A percentile compares a stretch with the other conserved stretches of the same genome.
These are phyloP conservation scores for Syzygium aqueum DNA, from an alignment of 345 rosid species.

Conservation along the genomic window DNA sequence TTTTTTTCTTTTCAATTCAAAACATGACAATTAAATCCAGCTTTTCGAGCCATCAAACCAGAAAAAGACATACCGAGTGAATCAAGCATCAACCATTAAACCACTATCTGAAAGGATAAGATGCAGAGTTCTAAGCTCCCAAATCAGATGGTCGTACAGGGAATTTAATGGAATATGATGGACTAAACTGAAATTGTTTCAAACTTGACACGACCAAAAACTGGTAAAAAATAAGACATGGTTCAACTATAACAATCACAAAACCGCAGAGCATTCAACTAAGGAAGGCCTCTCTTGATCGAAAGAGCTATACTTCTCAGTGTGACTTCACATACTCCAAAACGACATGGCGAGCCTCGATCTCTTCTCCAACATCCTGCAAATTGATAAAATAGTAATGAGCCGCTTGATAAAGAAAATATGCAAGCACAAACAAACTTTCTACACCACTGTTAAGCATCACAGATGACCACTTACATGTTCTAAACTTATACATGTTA, in stretches of 20 bases:
- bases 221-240: neutral
- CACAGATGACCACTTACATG: neutral
- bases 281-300: neutral
- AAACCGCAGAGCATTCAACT: neutral
- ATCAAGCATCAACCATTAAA: neutral
- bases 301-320: conserved; percentile 3
- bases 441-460: neutral
- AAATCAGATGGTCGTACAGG: neutral
- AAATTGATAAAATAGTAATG: neutral
- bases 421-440: neutral
- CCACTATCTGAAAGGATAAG: neutral
- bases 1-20: too few species aligned
- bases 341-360: conserved; percentile 38
- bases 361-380: conserved; percentile 64
- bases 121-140: neutral
- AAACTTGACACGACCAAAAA: neutral
- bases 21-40: too few species aligned
- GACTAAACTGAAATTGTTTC: neutral
- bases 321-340: conserved; percentile 41
- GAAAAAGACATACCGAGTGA: neutral
- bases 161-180: neutral
- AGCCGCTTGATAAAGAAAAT: neutral
- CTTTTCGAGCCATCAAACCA: too few species aligned
- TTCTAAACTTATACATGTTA: neutral
- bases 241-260: neutral